Conservation (phyloP, 2,329 filamentous ascomycete genomes). For the Ascochyta lentis region DNA sequence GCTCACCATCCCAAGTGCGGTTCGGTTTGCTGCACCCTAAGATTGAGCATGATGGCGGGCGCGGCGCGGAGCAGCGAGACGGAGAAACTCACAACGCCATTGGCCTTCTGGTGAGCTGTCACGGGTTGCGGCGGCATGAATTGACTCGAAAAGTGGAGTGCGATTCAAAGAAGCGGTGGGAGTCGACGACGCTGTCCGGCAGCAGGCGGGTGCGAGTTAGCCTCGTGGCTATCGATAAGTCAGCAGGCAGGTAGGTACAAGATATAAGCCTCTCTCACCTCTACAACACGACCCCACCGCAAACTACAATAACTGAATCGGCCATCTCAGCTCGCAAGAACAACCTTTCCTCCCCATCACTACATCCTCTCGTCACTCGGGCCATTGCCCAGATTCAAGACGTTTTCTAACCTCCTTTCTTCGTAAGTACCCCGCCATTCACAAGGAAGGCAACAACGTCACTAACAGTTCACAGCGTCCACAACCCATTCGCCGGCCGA, state of each 20-base stretch:
- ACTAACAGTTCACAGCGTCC: conserved; percentile 65
- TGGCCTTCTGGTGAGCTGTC: conserved; percentile 26
- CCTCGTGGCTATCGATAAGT: conserved; percentile 22
- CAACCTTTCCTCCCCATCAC: conserved; percentile 17
- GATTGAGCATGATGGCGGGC: conserved; percentile 32
- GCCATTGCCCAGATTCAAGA: conserved; percentile 73
- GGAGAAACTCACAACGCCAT: conserved; percentile 22
- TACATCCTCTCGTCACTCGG: conserved; percentile 37
- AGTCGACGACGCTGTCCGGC: conserved; percentile 32
- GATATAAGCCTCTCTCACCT: conserved; percentile 27
- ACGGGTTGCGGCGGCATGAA: conserved; percentile 26
- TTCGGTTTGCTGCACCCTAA: conserved; percentile 27
- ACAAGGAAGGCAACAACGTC: conserved; percentile 7
- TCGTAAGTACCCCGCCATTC: conserved; percentile 69
- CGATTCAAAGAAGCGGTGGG: conserved; percentile 41
- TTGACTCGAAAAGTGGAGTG: conserved; percentile 36
- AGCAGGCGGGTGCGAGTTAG: conserved; percentile 32
- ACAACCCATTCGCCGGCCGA: conserved; percentile 96
- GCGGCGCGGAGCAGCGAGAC: conserved; percentile 20
- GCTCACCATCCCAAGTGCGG: conserved; percentile 26
- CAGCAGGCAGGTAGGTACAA: conserved; percentile 14
- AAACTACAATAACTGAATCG: conserved; percentile 12
- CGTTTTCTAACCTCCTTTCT: conserved; percentile 98
- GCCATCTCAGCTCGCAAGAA: conserved; percentile 14
- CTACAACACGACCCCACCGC: conserved; percentile 17